phyloP scores from a whole-genome alignment of 495 filamentous ascomycete genomes.

The Hypoxylon subgilvum region DNA sequence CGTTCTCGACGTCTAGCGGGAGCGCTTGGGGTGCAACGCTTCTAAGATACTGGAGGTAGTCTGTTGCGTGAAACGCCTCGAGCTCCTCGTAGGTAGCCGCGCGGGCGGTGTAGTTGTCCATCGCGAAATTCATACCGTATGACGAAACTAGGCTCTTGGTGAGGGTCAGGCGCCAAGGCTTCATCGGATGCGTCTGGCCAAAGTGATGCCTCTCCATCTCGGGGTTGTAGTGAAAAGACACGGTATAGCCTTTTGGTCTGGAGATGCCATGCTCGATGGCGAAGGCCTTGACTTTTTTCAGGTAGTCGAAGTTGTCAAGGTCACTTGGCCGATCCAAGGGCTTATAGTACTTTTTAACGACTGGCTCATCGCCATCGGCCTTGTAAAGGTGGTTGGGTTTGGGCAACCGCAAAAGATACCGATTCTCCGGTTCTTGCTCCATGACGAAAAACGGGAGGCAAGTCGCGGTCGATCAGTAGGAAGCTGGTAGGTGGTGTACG shows the following conservation, averaged over 20 bases:
- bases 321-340: constrained; percentile 60
- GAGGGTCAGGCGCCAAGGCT: constrained; percentile 94
- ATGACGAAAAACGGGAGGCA: constrained; percentile 22
- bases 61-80: constrained; percentile 79
- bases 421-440: constrained; percentile 36
- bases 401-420: constrained; percentile 47
- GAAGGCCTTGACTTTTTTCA: constrained; percentile 67
- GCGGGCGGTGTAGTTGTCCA: constrained; percentile 88
- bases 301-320: constrained; percentile 64
- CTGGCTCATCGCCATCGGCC: constrained; percentile 50
- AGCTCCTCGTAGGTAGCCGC: constrained; percentile 87
- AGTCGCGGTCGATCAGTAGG: neutral
- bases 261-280: constrained; percentile 76
- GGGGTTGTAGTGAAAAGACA: constrained; percentile 98
- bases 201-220: constrained; percentile 96
- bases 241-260: constrained; percentile 79
- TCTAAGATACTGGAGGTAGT: constrained; percentile 88
- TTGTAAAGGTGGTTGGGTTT: constrained; percentile 59
- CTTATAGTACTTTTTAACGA: constrained; percentile 74
- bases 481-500: neutral
- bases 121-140: constrained; percentile 93
- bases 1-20: constrained; percentile 56
- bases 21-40: constrained; percentile 56
- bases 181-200: constrained; percentile 95
- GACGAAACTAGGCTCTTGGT: constrained; percentile 92